Percentiles rank a stretch among this genome's conserved stretches.
Evolutionary conservation across 306 rosid species (phyloP).

Genomic region (Argentina anserina): DNA sequence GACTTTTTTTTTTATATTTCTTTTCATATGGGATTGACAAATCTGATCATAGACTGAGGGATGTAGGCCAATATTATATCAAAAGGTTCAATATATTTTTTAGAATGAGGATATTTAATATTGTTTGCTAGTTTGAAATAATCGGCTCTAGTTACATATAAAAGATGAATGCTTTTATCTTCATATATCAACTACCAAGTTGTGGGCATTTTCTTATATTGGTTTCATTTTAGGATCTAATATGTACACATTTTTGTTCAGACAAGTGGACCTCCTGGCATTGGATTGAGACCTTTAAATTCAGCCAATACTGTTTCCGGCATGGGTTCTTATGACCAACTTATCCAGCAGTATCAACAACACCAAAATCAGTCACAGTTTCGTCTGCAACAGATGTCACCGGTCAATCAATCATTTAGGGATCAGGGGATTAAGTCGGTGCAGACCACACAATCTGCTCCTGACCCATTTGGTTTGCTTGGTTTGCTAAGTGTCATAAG

Average conservation of each 20-base stretch:
- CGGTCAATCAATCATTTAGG: slow-evolving; percentile 76
- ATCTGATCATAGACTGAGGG: background rate
- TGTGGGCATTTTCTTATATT: background rate
- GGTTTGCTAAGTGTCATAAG: slow-evolving; percentile 88
- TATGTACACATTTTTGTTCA: slow-evolving; percentile 26
- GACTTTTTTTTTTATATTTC: background rate
- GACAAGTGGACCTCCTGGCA: slow-evolving; percentile 94
- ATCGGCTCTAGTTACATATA: background rate
- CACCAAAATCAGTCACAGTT: slow-evolving; percentile 84
- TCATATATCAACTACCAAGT: background rate
- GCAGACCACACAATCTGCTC: slow-evolving; percentile 69
- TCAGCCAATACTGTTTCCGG: slow-evolving; percentile 81
- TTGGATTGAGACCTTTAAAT: slow-evolving; percentile 85
- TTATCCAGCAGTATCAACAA: slow-evolving; percentile 87
- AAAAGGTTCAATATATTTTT: background rate
- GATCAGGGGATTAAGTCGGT: slow-evolving; percentile 76
- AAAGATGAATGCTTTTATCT: background rate
- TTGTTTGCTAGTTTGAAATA: background rate
- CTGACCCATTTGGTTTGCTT: slow-evolving; percentile 89
- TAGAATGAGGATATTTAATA: background rate
- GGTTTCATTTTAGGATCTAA: background rate
- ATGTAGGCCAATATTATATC: background rate
- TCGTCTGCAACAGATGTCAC: slow-evolving; percentile 80
- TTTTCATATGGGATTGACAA: background rate
- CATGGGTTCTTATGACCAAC: slow-evolving; percentile 82